phyloP scores from a whole-genome alignment of 2,329 filamentous ascomycete species.

The Diaporthe capsici region DNA sequence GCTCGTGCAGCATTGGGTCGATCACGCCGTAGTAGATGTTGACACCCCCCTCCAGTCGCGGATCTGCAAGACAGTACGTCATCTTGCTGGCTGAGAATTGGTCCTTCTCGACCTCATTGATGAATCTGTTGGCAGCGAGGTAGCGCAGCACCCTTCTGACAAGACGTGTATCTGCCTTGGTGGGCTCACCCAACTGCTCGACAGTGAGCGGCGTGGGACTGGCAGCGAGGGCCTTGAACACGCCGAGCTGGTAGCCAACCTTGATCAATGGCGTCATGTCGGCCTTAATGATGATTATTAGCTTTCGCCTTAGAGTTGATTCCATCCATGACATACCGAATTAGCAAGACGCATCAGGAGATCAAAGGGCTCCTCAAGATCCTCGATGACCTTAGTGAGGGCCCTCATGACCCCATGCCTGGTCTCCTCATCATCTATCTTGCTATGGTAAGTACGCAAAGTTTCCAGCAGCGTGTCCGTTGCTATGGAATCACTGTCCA shows the following conservation, averaged over 20 bases:
- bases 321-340: not conserved
- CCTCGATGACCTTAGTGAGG: constrained; percentile 1
- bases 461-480: not conserved
- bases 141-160: not conserved
- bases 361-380: constrained; percentile 2
- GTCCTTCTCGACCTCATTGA: not conserved
- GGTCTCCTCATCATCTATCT: constrained; percentile 9
- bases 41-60: not conserved
- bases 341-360: constrained; percentile 5
- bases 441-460: not conserved
- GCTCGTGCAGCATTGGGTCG: constrained; percentile 3
- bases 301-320: not conserved
- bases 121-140: not conserved
- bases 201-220: not conserved
- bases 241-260: not conserved
- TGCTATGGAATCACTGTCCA: not conserved
- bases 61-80: not conserved
- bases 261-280: constrained; percentile 8
- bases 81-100: constrained; percentile 8
- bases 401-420: not conserved
- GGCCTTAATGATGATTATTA: not conserved
- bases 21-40: constrained; percentile 1
- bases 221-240: not conserved
- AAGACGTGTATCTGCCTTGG: not conserved
- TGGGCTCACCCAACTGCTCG: not conserved